These are phyloP conservation scores for Blastomyces gilchristii DNA, from an alignment of 2,329 filamentous ascomycete species.

Conservation along the genomic window DNA sequence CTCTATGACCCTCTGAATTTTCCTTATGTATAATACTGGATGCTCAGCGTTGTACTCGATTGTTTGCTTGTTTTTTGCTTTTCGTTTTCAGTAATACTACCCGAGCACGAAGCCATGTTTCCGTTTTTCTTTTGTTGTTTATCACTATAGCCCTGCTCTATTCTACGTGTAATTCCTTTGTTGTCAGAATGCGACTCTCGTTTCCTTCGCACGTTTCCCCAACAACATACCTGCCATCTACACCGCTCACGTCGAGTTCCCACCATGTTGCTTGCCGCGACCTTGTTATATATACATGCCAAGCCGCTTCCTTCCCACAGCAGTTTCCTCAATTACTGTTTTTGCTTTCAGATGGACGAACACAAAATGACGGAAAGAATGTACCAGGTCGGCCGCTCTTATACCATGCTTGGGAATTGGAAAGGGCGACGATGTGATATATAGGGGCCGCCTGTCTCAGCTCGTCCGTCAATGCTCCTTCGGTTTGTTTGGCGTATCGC, in stretches of 20 bases:
- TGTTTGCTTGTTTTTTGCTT: background rate
- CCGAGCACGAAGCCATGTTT: background rate
- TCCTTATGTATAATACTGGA: background rate
- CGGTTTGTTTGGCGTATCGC: background rate
- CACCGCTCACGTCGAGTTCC: background rate
- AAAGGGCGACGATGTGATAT: background rate
- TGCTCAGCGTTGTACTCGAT: background rate
- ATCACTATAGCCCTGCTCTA: background rate
- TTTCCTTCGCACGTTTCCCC: background rate
- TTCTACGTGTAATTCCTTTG: background rate
- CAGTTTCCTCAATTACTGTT: too few species aligned
- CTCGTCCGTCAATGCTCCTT: background rate
- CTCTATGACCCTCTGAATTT: background rate
- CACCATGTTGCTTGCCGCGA: background rate
- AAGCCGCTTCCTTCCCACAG: background rate
- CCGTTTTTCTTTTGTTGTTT: background rate
- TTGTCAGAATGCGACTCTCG: background rate
- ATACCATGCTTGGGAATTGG: background rate
- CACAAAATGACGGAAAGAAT: background rate
- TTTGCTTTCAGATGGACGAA: background rate
- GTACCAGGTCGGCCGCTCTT: background rate
- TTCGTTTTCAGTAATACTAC: background rate
- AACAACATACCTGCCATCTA: background rate
- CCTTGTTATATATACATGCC: background rate
- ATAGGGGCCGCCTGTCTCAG: background rate